Evolutionary conservation across 305 asterid genomes (phyloP), one percentile per base, ranked within the genome.

Genomic region (Ruellia speciosa): DNA sequence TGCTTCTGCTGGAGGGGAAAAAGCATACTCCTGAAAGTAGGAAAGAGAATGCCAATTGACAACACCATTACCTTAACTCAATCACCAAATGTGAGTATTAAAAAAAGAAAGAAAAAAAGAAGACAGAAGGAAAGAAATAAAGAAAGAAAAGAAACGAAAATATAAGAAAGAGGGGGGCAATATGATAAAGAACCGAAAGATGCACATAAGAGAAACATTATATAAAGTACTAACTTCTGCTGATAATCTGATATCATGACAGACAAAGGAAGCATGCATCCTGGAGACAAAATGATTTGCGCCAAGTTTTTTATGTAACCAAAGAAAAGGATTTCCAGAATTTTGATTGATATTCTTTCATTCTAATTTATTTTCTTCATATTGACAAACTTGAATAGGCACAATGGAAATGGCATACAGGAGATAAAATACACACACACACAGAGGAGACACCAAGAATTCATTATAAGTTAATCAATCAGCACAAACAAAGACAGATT

Each of bases 1-100:
- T 57, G 95, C 88, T 79, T 75, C 76, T 33, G 98, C 85, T 53
- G 95, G 80, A 76, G 98, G 98, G 40, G 89, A 85, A 80, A 90
- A 90, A 34, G 96, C 88, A 77, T 83, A 90, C 68, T 90, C 98
- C 97, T 90, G 80, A 62, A 64, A 59, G 71, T 62, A 67, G 59
- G 49, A 68, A 73, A 59, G 49, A 66, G 57, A 62, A 69, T 49
- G 58, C 18, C 62, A 67, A 55, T 31, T 57, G 63, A 69, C 13
- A 40, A 12, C 7, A 43, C 14, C 16, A 43, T 43, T 12, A 43
- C 16, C 49, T 43, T 12, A 43, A 43, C 49, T 43, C 16, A 6
- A n/a, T 24, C n/a, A 52, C 37, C 56, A 11, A 52, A 52, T 11
- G 2, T 1, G 37, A 18, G 35, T 3, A 52, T 19, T 8, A 20